Percentiles rank a stretch among this genome's conserved stretches.
Conservation (phyloP, 1,284 basidiomycete species). For the Ganoderma resinaceum region DNA sequence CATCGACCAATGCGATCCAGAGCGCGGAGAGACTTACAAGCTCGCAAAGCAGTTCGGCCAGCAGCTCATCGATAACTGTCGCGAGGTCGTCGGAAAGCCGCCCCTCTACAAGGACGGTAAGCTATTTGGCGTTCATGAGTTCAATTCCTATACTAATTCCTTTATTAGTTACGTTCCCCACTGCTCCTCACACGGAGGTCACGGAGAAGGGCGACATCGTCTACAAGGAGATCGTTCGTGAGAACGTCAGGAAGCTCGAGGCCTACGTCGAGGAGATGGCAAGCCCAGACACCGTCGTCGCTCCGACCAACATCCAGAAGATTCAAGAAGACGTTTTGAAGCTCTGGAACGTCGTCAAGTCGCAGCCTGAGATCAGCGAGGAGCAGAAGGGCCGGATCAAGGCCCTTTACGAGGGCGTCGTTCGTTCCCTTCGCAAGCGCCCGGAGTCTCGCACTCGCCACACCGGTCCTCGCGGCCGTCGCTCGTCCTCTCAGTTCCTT, state of each 20-base stretch:
- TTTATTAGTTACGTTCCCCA: slow-evolving; percentile 91
- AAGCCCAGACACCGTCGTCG: slow-evolving; percentile 86
- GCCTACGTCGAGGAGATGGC: slow-evolving; percentile 99
- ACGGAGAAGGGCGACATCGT: slow-evolving; percentile 94
- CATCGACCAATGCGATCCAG: slow-evolving; percentile 85
- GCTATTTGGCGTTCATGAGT: slow-evolving; percentile 34
- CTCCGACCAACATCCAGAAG: slow-evolving; percentile 91
- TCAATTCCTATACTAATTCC: slow-evolving; percentile 11
- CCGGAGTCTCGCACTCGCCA: slow-evolving; percentile 63
- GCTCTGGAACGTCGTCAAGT: slow-evolving; percentile 97
- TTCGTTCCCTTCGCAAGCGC: slow-evolving; percentile 77
- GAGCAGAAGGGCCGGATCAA: slow-evolving; percentile 99
- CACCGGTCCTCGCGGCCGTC: slow-evolving; percentile 71
- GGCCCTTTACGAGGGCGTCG: slow-evolving; percentile 95
- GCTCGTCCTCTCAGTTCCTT: slow-evolving; percentile 94
- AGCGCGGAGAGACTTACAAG: slow-evolving; percentile 89
- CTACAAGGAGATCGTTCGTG: slow-evolving; percentile 93
- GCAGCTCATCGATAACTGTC: slow-evolving; percentile 94
- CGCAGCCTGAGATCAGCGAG: slow-evolving; percentile 95
- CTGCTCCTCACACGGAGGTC: slow-evolving; percentile 95
- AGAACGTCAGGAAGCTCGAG: slow-evolving; percentile 96
- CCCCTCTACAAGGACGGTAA: slow-evolving; percentile 93
- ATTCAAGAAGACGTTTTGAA: slow-evolving; percentile 96
- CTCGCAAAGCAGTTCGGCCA: slow-evolving; percentile 98
- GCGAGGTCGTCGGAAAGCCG: slow-evolving; percentile 82